Conservation (phyloP, 2,329 filamentous ascomycete genomes). For the Sporothrix inflata region DNA sequence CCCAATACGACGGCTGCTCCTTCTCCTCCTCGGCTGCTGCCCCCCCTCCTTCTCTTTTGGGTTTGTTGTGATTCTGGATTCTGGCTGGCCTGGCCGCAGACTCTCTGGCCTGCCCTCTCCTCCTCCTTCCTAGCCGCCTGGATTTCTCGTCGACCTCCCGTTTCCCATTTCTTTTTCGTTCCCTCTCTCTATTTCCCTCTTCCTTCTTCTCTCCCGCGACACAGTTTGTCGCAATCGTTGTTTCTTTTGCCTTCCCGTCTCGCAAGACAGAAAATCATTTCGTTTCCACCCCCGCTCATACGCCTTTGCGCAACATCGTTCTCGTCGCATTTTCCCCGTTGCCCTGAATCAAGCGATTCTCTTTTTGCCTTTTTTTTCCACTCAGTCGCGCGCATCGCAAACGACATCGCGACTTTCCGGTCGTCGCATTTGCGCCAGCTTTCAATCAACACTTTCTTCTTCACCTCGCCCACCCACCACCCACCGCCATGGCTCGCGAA, state of each 20-base stretch:
- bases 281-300: background rate
- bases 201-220: background rate
- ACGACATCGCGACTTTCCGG: background rate
- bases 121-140: background rate
- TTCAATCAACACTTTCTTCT: background rate
- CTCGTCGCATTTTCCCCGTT: background rate
- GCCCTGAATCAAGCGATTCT: background rate
- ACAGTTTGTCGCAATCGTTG: background rate
- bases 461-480: too few species aligned
- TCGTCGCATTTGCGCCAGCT: background rate
- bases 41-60: constrained; percentile 17
- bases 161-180: background rate
- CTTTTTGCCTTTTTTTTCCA: background rate
- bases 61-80: constrained; percentile 10
- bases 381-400: background rate
- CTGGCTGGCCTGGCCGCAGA: background rate
- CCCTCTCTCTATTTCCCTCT: background rate
- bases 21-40: background rate
- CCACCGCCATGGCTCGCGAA: constrained; percentile 51
- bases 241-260: background rate
- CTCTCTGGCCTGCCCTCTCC: background rate
- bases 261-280: background rate
- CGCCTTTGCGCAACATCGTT: background rate
- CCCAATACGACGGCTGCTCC: background rate
- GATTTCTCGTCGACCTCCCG: background rate